Conservation (phyloP, 2,329 filamentous ascomycete species). For the Botryotinia globosa region DNA sequence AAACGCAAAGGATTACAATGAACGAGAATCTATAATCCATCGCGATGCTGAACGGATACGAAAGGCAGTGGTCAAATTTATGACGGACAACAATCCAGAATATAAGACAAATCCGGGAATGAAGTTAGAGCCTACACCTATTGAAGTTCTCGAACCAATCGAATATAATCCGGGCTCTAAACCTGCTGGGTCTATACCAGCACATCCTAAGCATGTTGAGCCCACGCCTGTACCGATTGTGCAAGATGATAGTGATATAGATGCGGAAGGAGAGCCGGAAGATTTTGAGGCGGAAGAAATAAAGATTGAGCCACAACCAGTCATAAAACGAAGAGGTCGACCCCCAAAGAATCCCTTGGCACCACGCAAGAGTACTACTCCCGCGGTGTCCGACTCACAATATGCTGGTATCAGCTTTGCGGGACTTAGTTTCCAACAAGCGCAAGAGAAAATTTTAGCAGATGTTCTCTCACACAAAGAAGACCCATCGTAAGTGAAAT, state of each 20-base stretch:
- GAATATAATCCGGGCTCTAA: not conserved
- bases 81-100: slow-evolving; percentile 82
- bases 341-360: slow-evolving; percentile 33
- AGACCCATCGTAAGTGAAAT: slow-evolving; percentile 57
- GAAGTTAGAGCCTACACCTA: slow-evolving; percentile 61
- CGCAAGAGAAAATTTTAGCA: slow-evolving; percentile 79
- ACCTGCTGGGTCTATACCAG: not conserved
- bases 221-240: slow-evolving; percentile 51
- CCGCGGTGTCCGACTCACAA: slow-evolving; percentile 50
- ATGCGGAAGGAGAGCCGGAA: slow-evolving; percentile 38
- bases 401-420: slow-evolving; percentile 61
- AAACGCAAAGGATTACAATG: slow-evolving; percentile 83
- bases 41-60: slow-evolving; percentile 84
- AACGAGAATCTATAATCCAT: slow-evolving; percentile 67
- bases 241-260: slow-evolving; percentile 43
- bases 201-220: not conserved
- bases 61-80: slow-evolving; percentile 82
- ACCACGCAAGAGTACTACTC: slow-evolving; percentile 41
- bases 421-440: slow-evolving; percentile 75
- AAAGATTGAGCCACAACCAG: slow-evolving; percentile 26
- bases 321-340: slow-evolving; percentile 30
- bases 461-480: slow-evolving; percentile 65
- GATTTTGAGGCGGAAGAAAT: slow-evolving; percentile 35
- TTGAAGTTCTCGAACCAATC: not conserved
- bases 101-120: slow-evolving; percentile 66